A percentile compares a stretch with the other conserved stretches of the same genome.
phyloP scores from a whole-genome alignment of 2,329 filamentous ascomycete genomes.

The Penicillium glabrum region DNA sequence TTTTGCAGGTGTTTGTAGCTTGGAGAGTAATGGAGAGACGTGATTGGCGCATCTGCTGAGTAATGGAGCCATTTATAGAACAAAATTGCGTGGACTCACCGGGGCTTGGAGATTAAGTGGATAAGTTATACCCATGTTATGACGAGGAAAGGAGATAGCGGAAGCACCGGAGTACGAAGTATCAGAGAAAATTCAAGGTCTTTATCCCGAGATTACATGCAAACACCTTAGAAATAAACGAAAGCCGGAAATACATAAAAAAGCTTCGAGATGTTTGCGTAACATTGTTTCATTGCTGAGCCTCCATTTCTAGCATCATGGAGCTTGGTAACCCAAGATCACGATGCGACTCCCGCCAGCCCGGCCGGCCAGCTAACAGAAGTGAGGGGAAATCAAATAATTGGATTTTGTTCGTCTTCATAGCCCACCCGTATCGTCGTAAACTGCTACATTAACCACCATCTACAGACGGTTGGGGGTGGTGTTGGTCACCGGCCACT shows the following conservation, averaged over 20 bases:
- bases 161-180: not conserved
- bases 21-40: not conserved
- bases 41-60: not conserved
- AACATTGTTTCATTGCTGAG: constrained; percentile 16
- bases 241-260: constrained; percentile 2
- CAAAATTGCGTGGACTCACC: not conserved
- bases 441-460: constrained; percentile 16
- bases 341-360: constrained; percentile 11
- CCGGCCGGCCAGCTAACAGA: constrained; percentile 7
- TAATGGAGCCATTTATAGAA: constrained; percentile 7
- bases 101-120: not conserved
- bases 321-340: constrained; percentile 1
- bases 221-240: not conserved
- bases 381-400: constrained; percentile 13
- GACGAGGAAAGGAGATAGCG: not conserved
- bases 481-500: constrained; percentile 78
- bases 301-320: constrained; percentile 9
- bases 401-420: constrained; percentile 25
- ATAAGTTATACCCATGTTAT: not conserved
- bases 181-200: not conserved
- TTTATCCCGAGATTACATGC: not conserved
- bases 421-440: constrained; percentile 26
- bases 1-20: not conserved
- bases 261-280: constrained; percentile 1
- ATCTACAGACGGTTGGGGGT: constrained; percentile 77